Evolutionary conservation across 192 early-diverging fungal species (phyloP), one percentile per base, ranked within the genome.

Genomic region (Coemansia sp.): DNA sequence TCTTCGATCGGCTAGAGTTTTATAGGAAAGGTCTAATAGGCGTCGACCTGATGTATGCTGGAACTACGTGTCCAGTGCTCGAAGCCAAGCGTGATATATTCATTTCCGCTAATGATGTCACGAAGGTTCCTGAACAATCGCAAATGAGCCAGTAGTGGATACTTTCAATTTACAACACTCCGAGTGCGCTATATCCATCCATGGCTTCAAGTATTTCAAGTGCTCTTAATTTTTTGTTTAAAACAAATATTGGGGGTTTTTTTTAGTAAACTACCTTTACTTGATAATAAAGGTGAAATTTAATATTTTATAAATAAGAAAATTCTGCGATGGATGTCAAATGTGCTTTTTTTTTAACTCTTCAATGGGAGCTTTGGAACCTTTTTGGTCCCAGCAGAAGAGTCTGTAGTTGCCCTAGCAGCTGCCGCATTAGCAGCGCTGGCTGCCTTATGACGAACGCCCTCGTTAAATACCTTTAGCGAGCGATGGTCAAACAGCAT

Each of bases 401-500:
- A 26, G 0, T 35, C 42, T 1, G 35, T 23, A 30, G 10, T 38
- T 21, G 28, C 52, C 13, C 52, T 32, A 16, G 55, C 57, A 32
- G 30, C 42, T 3, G 14, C 14, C 16, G 42, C 32, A 21, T 44
- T 50, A 6, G 55, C 55, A 16, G 55, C 55, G 35, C 30, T 58
- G 6, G 32, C 55, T 5, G 55, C 55, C 32, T 43, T 26, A 19
- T 78, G 76, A 33, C 67, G 66, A 8, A 78, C 32, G 1, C 71
- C 55, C 64, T 73, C 76, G 23, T 43, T 14, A n/a, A 62, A 58
- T 17, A 61, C 60, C 64, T 78, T 78, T 13, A 66, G 59, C 23
- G 37, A 49, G 8, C 76, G 44, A 1, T 50, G 60, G 32, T 66
- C 68, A 60, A 78, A 70, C 14, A 64, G 67, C 76, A 78, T 78